phyloP scores from a whole-genome alignment of 1,284 basidiomycete species.

The Pseudozyma flocculosa region DNA sequence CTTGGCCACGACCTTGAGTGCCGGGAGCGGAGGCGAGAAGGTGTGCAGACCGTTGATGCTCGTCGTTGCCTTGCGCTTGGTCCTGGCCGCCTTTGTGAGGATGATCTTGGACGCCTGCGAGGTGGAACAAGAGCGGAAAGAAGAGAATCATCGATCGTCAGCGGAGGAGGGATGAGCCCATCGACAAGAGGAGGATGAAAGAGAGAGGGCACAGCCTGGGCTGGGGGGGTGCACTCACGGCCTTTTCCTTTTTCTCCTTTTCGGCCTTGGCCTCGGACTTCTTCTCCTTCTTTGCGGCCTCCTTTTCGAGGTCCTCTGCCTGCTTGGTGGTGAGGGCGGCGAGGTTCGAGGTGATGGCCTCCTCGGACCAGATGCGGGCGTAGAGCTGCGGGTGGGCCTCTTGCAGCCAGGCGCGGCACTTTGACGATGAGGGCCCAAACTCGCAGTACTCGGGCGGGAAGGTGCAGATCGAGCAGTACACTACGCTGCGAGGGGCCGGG shows the following conservation, averaged over 20 bases:
- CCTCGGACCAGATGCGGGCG: conserved; percentile 46
- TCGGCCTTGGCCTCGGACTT: conserved; percentile 56
- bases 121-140: not conserved
- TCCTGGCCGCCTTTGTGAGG: conserved; percentile 50
- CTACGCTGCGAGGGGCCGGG: conserved; percentile 28
- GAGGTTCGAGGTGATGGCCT: conserved; percentile 48
- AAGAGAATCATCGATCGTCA: conserved; percentile 1
- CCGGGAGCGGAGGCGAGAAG: conserved; percentile 53
- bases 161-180: too few relatives aligned
- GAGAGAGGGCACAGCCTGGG: too few relatives aligned
- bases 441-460: conserved; percentile 57
- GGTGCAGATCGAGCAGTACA: conserved; percentile 53
- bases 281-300: conserved; percentile 54
- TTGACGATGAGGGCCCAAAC: conserved; percentile 47
- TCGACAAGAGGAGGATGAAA: too few relatives aligned
- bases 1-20: conserved; percentile 54
- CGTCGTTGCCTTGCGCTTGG: conserved; percentile 56
- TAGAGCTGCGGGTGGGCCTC: conserved; percentile 40
- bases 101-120: conserved; percentile 39
- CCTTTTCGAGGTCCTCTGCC: conserved; percentile 51
- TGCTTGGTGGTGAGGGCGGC: conserved; percentile 52
- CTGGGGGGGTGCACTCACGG: too few relatives aligned
- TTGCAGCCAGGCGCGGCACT: conserved; percentile 50
- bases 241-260: conserved; percentile 44
- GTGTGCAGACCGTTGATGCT: conserved; percentile 50